phyloP scores from a whole-genome alignment of 805 yeast species.

The Candida corydali region DNA sequence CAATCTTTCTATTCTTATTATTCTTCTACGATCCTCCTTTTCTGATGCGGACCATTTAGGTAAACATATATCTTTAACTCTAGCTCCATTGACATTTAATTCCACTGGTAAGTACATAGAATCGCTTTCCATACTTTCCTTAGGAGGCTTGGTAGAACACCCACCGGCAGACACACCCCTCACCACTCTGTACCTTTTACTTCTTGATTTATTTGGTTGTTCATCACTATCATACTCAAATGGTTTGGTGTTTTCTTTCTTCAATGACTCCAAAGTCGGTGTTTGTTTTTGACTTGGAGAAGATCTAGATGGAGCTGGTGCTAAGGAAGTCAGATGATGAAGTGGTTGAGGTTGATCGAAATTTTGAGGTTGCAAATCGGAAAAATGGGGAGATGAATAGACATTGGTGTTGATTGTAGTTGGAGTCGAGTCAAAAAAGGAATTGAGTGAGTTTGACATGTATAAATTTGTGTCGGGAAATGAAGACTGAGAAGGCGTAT shows the following conservation, averaged over 20 bases:
- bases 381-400: background rate
- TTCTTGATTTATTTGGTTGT: background rate
- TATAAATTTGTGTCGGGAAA: constrained; percentile 1
- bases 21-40: constrained; percentile 48
- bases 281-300: background rate
- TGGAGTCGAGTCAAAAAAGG: constrained; percentile 9
- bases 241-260: background rate
- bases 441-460: constrained; percentile 5
- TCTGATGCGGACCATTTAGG: constrained; percentile 50
- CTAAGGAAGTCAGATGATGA: background rate
- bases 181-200: constrained; percentile 38
- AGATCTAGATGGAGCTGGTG: constrained; percentile 3
- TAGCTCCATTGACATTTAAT: constrained; percentile 42
- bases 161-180: constrained; percentile 62
- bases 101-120: constrained; percentile 43
- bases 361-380: background rate
- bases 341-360: background rate
- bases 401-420: constrained; percentile 1
- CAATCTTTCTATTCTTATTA: constrained; percentile 52
- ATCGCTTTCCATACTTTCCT: constrained; percentile 24
- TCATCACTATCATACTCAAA: constrained; percentile 1
- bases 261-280: background rate
- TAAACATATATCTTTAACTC: constrained; percentile 44
- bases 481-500: constrained; percentile 3
- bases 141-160: constrained; percentile 52